phyloP scores from a whole-genome alignment of 176 grass and related monocot species.

The Avena atlantica region DNA sequence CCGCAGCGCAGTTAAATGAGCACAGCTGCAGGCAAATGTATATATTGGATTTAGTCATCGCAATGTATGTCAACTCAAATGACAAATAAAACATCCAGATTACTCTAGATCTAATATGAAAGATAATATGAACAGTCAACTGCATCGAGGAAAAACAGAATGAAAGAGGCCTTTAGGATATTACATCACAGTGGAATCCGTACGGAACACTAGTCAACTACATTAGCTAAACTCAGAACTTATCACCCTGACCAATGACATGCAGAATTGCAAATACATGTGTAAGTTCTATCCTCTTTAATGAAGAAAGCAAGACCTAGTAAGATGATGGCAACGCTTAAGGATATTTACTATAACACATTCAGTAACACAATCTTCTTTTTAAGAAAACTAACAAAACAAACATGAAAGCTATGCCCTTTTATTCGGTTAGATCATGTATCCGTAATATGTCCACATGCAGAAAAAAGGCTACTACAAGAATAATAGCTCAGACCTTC shows the following conservation, averaged over 20 bases:
- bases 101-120: background rate
- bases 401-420: background rate
- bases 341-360: background rate
- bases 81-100: background rate
- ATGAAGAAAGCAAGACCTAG: background rate
- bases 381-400: background rate
- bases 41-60: slow-evolving; percentile 19
- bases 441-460: slow-evolving; percentile 9
- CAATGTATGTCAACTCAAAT: slow-evolving; percentile 25
- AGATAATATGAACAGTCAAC: background rate
- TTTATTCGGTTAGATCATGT: slow-evolving; percentile 11
- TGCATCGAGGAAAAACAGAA: background rate
- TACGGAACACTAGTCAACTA: background rate
- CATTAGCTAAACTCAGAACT: background rate
- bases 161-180: background rate
- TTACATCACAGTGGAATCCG: background rate
- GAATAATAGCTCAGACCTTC: slow-evolving; percentile 60
- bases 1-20: slow-evolving; percentile 82
- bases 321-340: background rate
- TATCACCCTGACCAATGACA: background rate
- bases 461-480: background rate
- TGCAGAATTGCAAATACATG: background rate
- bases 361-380: background rate
- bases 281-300: background rate
- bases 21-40: slow-evolving; percentile 69